Percentiles rank a stretch among this genome's conserved stretches.
Evolutionary conservation across 352 stramenopile genomes (phyloP).

Genomic region (Globisporangium heterothallicum): DNA sequence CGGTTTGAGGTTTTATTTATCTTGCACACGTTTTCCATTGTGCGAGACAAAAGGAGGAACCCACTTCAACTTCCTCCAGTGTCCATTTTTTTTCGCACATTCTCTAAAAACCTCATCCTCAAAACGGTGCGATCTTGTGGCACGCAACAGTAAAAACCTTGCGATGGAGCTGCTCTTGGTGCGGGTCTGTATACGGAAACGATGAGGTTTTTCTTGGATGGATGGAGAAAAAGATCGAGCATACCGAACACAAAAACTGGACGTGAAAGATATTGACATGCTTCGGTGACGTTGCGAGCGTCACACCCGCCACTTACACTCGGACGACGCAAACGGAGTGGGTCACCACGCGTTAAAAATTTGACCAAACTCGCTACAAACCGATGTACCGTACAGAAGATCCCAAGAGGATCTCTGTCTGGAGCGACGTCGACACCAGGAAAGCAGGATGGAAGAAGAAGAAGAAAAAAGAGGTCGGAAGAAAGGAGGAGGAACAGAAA

Average conservation of each 20-base stretch:
- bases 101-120: background rate
- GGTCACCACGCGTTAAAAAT: background rate
- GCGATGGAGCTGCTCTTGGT: too few species aligned
- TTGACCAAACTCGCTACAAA: too few species aligned
- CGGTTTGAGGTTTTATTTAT: too few species aligned
- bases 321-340: too few species aligned
- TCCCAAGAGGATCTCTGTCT: background rate
- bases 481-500: background rate
- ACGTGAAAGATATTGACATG: slow-evolving; percentile 18
- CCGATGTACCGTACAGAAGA: background rate
- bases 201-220: slow-evolving; percentile 1
- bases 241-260: slow-evolving; percentile 2
- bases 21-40: too few species aligned
- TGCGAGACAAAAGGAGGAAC: background rate
- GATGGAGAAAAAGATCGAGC: background rate
- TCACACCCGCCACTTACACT: slow-evolving; percentile 13
- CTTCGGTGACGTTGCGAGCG: slow-evolving; percentile 28
- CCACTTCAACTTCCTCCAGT: slow-evolving; percentile 5
- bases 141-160: slow-evolving; percentile 3
- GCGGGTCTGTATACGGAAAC: slow-evolving; percentile 18
- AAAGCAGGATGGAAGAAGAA: background rate
- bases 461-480: background rate
- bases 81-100: background rate
- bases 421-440: background rate
- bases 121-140: background rate